Conservation (phyloP, 139 green algal genomes). For the Haematococcus lacustris region DNA sequence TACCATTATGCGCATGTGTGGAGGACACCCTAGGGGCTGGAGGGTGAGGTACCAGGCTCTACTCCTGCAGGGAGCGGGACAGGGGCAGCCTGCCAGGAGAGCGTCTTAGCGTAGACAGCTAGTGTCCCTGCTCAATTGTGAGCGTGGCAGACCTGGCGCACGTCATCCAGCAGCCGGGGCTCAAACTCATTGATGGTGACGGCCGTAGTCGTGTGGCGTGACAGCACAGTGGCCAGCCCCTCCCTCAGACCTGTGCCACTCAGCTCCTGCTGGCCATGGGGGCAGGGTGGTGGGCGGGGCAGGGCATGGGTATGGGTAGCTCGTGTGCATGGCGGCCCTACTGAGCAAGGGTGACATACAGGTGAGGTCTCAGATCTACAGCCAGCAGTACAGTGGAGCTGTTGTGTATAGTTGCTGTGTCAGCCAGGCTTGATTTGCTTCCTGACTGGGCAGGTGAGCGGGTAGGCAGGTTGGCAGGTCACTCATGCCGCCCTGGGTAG, state of each 20-base stretch:
- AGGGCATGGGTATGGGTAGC: background rate
- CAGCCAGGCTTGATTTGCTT: background rate
- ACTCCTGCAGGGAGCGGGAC: no score
- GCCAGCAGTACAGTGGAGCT: background rate
- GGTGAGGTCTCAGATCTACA: background rate
- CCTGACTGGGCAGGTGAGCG: no score
- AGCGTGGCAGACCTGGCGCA: slow-evolving; percentile 44
- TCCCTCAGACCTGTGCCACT: background rate
- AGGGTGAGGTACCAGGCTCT: background rate
- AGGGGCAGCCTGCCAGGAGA: no score
- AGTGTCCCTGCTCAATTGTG: no score
- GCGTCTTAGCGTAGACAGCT: no score
- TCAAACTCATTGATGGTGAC: slow-evolving; percentile 76
- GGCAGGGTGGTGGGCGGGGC: background rate
- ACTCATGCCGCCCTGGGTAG: no score
- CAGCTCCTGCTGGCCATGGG: background rate
- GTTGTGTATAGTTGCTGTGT: background rate
- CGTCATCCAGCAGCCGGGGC: slow-evolving; percentile 67
- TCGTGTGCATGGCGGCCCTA: background rate
- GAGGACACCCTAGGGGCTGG: background rate
- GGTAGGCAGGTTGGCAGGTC: no score
- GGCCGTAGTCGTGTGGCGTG: slow-evolving; percentile 62
- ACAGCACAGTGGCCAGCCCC: slow-evolving; percentile 59
- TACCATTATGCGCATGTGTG: background rate
- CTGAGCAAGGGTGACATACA: background rate